A percentile compares a stretch with the other conserved stretches of the same genome.
Evolutionary conservation across 139 green algal genomes (phyloP).

Genomic region (Chlamydomonas eustigma): DNA sequence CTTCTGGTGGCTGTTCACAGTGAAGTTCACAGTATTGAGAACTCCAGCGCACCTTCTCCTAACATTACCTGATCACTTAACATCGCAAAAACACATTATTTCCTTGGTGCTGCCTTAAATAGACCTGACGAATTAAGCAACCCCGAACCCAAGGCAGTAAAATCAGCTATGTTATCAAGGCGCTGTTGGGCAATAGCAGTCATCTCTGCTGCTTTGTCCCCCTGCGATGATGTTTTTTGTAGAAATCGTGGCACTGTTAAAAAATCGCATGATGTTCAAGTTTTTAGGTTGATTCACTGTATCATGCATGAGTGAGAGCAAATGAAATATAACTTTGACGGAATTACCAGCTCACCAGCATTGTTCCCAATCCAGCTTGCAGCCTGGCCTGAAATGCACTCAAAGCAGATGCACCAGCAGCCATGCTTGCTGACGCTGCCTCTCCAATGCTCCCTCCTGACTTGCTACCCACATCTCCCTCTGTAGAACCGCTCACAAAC

Average conservation of each 20-base stretch:
- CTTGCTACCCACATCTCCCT: not conserved
- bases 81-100: no score
- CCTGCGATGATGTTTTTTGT: slow-evolving; percentile 24
- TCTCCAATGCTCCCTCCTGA: not conserved
- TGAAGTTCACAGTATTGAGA: no score
- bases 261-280: no score
- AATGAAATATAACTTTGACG: no score
- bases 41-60: no score
- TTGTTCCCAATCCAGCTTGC: slow-evolving; percentile 1
- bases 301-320: no score
- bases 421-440: slow-evolving; percentile 5
- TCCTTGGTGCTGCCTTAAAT: not conserved
- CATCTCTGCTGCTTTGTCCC: slow-evolving; percentile 52
- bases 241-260: no score
- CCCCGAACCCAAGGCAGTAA: slow-evolving; percentile 22
- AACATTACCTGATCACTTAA: no score
- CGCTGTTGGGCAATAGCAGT: slow-evolving; percentile 44
- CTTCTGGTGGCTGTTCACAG: no score
- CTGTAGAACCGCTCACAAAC: not conserved
- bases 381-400: not conserved
- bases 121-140: not conserved
- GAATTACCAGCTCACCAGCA: slow-evolving; percentile 10
- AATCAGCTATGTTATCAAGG: slow-evolving; percentile 34
- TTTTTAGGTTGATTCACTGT: no score
- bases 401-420: not conserved